A percentile compares a stretch with the other conserved stretches of the same genome.
Conservation (phyloP, 805 yeast species). For the Lipomyces chichibuensis region DNA sequence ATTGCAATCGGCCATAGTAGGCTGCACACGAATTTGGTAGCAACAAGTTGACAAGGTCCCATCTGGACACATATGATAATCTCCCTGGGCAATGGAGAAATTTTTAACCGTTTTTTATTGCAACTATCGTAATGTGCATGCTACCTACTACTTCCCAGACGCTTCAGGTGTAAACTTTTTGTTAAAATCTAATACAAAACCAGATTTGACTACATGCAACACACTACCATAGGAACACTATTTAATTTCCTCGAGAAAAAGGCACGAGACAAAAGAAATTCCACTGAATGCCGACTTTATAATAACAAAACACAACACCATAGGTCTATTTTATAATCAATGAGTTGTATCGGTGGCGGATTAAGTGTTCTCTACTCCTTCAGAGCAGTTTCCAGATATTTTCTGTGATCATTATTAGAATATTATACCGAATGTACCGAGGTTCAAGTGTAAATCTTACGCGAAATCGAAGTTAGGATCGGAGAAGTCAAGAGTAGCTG, state of each 20-base stretch:
- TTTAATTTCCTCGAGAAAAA: background rate
- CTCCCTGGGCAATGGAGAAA: background rate
- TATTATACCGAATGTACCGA: background rate
- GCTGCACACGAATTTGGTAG: no score
- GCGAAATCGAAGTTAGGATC: constrained; percentile 90
- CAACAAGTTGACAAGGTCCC: background rate
- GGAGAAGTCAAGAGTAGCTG: constrained; percentile 57
- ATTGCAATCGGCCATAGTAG: background rate
- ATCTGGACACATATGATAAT: background rate
- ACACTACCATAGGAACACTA: background rate
- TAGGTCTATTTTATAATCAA: background rate
- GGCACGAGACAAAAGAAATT: background rate
- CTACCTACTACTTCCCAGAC: background rate
- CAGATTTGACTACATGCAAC: background rate
- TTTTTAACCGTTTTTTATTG: background rate
- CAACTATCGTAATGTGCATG: background rate
- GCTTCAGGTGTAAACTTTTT: background rate
- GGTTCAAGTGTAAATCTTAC: constrained; percentile 33
- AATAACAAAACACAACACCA: background rate
- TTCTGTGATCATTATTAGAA: constrained; percentile 7
- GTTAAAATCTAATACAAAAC: background rate
- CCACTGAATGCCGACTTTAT: background rate
- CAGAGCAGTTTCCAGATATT: constrained; percentile 24
- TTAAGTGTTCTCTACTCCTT: constrained; percentile 10
- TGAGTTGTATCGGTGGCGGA: background rate